Conservation (phyloP, 1,284 basidiomycete genomes). For the Xanthoconium separans region DNA sequence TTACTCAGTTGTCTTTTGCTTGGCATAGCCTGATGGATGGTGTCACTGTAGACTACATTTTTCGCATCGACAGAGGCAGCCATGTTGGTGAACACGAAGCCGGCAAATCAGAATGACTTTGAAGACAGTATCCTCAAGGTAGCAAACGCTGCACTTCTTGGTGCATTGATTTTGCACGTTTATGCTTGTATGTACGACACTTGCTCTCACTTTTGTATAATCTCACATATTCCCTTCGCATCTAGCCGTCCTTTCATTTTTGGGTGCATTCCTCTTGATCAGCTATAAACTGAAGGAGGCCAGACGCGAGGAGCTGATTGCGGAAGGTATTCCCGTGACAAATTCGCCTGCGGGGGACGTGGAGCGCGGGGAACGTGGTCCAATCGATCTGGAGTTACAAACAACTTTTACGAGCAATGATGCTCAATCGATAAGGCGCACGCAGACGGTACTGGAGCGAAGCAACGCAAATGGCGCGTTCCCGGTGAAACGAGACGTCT, state of each 20-base stretch:
- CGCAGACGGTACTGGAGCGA: neutral
- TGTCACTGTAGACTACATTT: constrained; percentile 51
- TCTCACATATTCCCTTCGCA: neutral
- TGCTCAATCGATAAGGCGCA: neutral
- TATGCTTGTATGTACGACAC: constrained; percentile 45
- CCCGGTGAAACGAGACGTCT: constrained; percentile 26
- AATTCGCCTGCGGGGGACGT: constrained; percentile 18
- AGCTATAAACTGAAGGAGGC: constrained; percentile 55
- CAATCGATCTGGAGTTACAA: neutral
- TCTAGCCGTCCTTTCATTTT: constrained; percentile 55
- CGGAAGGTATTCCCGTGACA: constrained; percentile 24
- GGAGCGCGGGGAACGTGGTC: constrained; percentile 14
- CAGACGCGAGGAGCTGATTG: constrained; percentile 39
- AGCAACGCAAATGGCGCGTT: neutral
- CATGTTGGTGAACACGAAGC: constrained; percentile 46
- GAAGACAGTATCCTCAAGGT: constrained; percentile 27
- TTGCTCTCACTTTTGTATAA: neutral
- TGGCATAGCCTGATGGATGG: neutral
- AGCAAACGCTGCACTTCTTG: constrained; percentile 48
- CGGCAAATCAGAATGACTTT: constrained; percentile 6
- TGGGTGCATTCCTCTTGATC: constrained; percentile 56
- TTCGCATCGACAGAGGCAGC: constrained; percentile 58
- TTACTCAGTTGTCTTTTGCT: constrained; percentile 1
- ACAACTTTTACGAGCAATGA: neutral
- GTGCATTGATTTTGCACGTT: constrained; percentile 52